Base-by-base conservation (phyloP, 2,329 filamentous ascomycete genomes). In the Diaporthe velutina region DNA sequence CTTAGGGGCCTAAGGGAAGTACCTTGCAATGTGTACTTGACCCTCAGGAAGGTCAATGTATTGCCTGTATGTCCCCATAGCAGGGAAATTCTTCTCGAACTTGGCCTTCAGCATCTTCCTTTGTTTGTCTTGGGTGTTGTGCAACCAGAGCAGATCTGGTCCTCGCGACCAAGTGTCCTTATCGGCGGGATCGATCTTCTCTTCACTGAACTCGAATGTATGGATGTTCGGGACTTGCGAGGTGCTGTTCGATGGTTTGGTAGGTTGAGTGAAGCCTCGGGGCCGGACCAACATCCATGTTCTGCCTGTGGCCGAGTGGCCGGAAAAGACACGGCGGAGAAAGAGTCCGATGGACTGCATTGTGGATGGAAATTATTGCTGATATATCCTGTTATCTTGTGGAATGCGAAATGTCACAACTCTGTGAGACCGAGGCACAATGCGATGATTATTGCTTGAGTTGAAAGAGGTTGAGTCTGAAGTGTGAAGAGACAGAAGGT, bases 161-260 rank as follows among this genome's bases (percentile, higher is more conserved):
- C 68, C 40, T 22, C 22, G 40, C 2, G 68, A 50, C 68, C 68
- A 60, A 19, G 68, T 60, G 30, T 60, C 54, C 30, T 60, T 71
- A 7, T 71, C 17, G 1, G 17, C 33, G 35, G 54, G 68, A 25
- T 71, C 68, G 22, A 28, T 60, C 15, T 70, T 8, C 9, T 35
- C 15, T 48, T 45, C 25, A 2, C 33, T 5, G 19, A 33, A 33
- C 17, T 57, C 64, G 5, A 45, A 33, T 25, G 33, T 17, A 4
- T 38, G 10, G 10, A 33, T 50, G 12, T 50, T 45, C 17, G 12
- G 8, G 3, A 30, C 64, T 35, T 17, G 28, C 19, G 35, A 22
- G 19, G 13, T 22, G 38, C 4, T 33, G 28, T 15, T 7, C 17
- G 38, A 19, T 58, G 22, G 6, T 7, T 38, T 48, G 28, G 12